Evolutionary conservation across 306 rosid species (phyloP).

Genomic region (Glycine soja): DNA sequence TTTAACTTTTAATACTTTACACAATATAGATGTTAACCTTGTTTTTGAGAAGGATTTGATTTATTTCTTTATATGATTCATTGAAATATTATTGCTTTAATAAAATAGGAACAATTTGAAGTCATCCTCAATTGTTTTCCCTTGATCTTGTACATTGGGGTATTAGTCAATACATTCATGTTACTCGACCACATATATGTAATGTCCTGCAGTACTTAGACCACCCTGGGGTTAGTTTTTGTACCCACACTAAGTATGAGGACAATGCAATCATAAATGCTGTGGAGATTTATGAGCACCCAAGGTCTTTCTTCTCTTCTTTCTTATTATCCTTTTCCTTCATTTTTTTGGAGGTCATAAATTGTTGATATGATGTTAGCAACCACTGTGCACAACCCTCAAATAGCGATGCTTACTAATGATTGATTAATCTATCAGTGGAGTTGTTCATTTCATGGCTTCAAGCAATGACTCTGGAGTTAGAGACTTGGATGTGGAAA

Average conservation of each 20-base stretch:
- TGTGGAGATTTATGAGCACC: constrained; percentile 74
- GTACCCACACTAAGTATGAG: constrained; percentile 78
- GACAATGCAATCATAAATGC: constrained; percentile 93
- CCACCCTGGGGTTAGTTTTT: constrained; percentile 56
- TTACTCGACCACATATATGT: too few species aligned
- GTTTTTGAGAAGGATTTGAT: too few species aligned
- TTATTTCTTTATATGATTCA: too few species aligned
- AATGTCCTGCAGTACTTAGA: too few species aligned
- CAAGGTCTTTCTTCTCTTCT: constrained; percentile 59
- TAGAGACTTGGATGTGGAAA: constrained; percentile 89
- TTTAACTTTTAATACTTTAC: too few species aligned
- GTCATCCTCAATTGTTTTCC: too few species aligned
- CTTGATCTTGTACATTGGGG: too few species aligned
- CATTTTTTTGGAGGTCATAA: background rate
- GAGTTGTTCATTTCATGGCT: constrained; percentile 90
- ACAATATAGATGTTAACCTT: too few species aligned
- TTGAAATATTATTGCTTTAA: too few species aligned
- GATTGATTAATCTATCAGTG: constrained; percentile 58
- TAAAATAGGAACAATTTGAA: too few species aligned
- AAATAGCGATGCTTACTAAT: constrained; percentile 27
- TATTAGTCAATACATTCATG: too few species aligned
- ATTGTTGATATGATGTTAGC: constrained; percentile 27
- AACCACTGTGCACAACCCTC: constrained; percentile 13
- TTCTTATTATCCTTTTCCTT: background rate
- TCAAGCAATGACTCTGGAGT: constrained; percentile 86